phyloP scores from a whole-genome alignment of 2,329 filamentous ascomycete species.

The Acrodontium crateriforme region DNA sequence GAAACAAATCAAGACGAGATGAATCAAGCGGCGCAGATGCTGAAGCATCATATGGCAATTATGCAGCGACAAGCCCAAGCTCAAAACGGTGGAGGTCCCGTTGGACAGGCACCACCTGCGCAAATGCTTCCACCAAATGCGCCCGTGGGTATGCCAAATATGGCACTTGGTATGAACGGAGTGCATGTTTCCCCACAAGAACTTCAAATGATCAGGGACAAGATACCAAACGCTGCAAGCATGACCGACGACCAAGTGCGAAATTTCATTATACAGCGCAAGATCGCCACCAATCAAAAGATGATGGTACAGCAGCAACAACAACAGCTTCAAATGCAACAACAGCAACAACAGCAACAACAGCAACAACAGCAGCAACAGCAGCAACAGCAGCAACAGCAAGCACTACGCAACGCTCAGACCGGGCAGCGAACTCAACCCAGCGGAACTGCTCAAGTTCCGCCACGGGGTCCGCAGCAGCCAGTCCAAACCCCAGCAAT shows the following conservation, averaged over 20 bases:
- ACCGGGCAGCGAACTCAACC: no score
- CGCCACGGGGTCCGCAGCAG: no score
- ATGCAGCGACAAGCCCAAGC: conserved; percentile 20
- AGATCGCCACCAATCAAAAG: conserved; percentile 7
- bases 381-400: conserved; percentile 14
- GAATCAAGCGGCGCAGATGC: conserved; percentile 10
- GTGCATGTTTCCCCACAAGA: conserved; percentile 21
- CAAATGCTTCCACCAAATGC: conserved; percentile 25
- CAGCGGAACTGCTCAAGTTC: no score
- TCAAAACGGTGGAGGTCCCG: no score
- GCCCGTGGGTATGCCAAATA: conserved; percentile 9
- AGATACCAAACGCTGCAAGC: conserved; percentile 20
- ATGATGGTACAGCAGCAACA: conserved; percentile 19
- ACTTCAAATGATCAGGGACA: conserved; percentile 24
- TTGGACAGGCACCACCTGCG: conserved; percentile 23
- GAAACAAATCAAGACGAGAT: conserved; percentile 11
- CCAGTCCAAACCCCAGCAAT: conserved; percentile 13
- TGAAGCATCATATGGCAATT: neutral
- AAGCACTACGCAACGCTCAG: conserved; percentile 10
- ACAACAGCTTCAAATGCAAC: conserved; percentile 20
- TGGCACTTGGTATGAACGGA: conserved; percentile 9
- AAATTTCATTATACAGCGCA: conserved; percentile 14
- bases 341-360: conserved; percentile 9
- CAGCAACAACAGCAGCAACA: conserved; percentile 2
- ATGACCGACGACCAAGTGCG: conserved; percentile 31